Evolutionary conservation across 768 basidiomycete genomes (phyloP), one percentile per base, ranked within the genome.

Genomic region (Pleurotus tuber-regium): DNA sequence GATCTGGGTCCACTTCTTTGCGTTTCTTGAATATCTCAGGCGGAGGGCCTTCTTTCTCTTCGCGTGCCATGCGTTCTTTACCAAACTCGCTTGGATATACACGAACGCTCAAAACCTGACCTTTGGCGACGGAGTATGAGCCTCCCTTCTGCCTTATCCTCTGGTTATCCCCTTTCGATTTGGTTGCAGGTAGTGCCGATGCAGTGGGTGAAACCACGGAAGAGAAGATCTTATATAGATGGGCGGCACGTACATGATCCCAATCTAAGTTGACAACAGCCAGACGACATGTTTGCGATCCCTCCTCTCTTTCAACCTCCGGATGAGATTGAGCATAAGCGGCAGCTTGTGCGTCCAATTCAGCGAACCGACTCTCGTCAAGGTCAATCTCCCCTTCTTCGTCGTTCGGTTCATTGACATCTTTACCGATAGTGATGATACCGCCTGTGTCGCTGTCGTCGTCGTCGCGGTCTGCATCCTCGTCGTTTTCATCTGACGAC

Each of bases 251-350:
- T 44, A 98, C 83, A 68, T 98, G 82, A 66, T 98, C 97, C 97
- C 97, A 99, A 69, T 99, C 97, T 46, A 98, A 80, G 65, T 98
- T 98, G 57, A 98, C 96, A 39, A 88, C 80, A 0, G 96, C 97
- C 5, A 99, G 64, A 19, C 96, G 78, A 50, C 71, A 76, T 2
- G 92, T 93, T 8, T 73, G 66, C 8, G 72, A 67, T 7, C 70
- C 75, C 5, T 67, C 70, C 2, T 73, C 71, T 19, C 77, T 75
- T 31, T 46, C 43, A 16, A n/a, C 21, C 11, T 42, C 23, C 8
- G 76, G 73, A 48, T 81, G 77, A 2, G 70, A 65, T 58, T 79
- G 69, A 30, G 75, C 65, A 54, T 86, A 87, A 14, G 71, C 80
- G 19, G 82, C 78, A 14, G 83, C 87, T 59, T 92, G 86, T 6